Base-by-base conservation (phyloP, 1,284 basidiomycete genomes). In the Apiotrichum veenhuisii region DNA sequence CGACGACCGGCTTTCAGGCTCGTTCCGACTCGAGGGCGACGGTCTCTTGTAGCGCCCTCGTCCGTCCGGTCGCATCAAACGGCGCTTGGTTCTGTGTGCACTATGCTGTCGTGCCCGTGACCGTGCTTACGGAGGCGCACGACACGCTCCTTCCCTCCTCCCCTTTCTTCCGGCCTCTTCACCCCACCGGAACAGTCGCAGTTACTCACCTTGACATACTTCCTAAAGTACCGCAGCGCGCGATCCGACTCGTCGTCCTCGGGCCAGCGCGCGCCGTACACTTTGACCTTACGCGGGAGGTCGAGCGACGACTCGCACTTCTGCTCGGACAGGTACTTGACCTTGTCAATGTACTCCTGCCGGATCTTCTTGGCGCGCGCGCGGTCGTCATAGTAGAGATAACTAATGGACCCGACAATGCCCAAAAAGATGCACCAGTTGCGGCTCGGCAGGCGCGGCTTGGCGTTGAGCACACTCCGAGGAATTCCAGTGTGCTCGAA, bases 191-290 rank as follows among this genome's bases (percentile, higher is more conserved):
- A 50, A 5, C 17, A 20, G 4, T 20, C 18, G n/a, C 5, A 5
- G 38, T 5, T 40, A 70, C 80, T 68, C 67, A 95, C 93, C 87
- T 96, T 96, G 80, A 97, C 85, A 77, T 96, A 98, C 80, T 89
- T 91, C 72, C 89, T 87, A 79, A 98, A 98, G 80, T 91, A 92
- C 73, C 82, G 85, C 69, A 90, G 79, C 53, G 86, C 84, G 61
- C 89, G 85, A 72, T 93, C 87, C 64, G 86, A 85, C 71, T 98
- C 93, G 69, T 95, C 91, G 75, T 98, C 96, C 47, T 90, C 93
- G 1, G 94, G 92, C 84, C 92, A 95, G 72, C 89, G 89, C 38
- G 85, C 84, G 30, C 87, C 90, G 69, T 91, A 92, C 22, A 98
- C 91, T 2, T 82, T 86, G 56, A 97, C 86, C 73, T 87, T 91